Percentiles rank a stretch among this genome's conserved stretches.
Conservation (phyloP, 495 filamentous ascomycete genomes). For the Neurospora sp. region DNA sequence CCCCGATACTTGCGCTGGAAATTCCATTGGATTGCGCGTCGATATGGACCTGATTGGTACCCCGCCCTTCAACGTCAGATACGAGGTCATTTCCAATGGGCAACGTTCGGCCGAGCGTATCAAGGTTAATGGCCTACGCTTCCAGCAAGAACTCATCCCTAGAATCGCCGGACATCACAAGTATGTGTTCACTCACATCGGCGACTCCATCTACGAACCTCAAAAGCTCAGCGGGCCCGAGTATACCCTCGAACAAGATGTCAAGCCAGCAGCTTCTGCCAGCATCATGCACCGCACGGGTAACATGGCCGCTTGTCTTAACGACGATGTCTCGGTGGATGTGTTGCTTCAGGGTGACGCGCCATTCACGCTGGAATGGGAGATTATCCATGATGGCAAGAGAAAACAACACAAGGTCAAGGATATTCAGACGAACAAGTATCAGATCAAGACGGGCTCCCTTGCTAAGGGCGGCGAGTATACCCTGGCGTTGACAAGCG, state of each 20-base stretch:
- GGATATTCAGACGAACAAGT: constrained; percentile 46
- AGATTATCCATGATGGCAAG: constrained; percentile 84
- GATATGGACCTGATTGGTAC: constrained; percentile 82
- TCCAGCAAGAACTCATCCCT: constrained; percentile 78
- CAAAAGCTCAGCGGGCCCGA: constrained; percentile 41
- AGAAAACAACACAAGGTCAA: constrained; percentile 56
- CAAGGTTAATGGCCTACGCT: constrained; percentile 52
- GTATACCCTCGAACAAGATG: constrained; percentile 68
- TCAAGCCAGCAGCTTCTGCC: constrained; percentile 84
- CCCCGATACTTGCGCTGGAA: constrained; percentile 87
- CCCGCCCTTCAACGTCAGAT: constrained; percentile 72
- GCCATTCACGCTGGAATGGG: constrained; percentile 87
- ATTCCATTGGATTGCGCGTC: constrained; percentile 78
- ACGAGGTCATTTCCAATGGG: constrained; percentile 55
- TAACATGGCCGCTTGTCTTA: constrained; percentile 62
- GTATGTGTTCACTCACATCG: constrained; percentile 72
- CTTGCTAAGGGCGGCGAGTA: constrained; percentile 79
- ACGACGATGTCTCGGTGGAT: constrained; percentile 62
- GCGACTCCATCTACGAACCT: constrained; percentile 67
- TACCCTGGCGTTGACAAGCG: constrained; percentile 64
- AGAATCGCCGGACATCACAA: constrained; percentile 70
- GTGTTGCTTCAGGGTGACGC: constrained; percentile 68
- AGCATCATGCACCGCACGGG: constrained; percentile 47
- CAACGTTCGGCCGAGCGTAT: constrained; percentile 13
- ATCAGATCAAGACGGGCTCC: constrained; percentile 62